A percentile compares a stretch with the other conserved stretches of the same genome.
Conservation (phyloP, 2,329 filamentous ascomycete species). For the Fusarium vanettenii region DNA sequence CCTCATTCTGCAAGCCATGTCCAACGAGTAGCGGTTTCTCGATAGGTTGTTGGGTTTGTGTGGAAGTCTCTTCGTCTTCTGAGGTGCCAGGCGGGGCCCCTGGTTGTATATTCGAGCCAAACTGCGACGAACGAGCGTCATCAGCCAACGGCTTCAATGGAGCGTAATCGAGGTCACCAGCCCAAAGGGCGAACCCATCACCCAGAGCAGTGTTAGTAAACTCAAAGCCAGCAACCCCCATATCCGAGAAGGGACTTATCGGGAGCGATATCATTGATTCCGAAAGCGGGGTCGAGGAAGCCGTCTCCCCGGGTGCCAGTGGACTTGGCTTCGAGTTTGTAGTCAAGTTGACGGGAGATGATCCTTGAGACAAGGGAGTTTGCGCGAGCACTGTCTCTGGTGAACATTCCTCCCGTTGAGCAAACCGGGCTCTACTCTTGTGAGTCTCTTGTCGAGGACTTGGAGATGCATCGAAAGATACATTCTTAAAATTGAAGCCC, state of each 20-base stretch:
- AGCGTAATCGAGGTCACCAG: background rate
- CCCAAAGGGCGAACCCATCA: background rate
- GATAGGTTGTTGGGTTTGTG: background rate
- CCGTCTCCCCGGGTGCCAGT: background rate
- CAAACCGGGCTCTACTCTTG: background rate
- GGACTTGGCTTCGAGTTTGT: background rate
- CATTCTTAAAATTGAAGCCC: slow-evolving; percentile 5
- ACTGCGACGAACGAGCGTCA: background rate
- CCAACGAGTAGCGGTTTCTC: background rate
- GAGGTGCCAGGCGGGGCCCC: background rate
- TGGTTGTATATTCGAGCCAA: no score
- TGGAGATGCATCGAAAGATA: background rate
- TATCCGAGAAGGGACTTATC: background rate
- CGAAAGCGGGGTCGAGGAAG: background rate
- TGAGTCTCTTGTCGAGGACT: background rate
- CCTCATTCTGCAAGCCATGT: background rate
- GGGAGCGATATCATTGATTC: background rate
- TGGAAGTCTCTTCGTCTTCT: background rate
- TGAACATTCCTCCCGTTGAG: background rate
- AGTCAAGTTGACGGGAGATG: background rate
- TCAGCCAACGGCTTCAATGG: no score
- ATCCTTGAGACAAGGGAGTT: background rate
- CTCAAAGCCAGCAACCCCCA: background rate
- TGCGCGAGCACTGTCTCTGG: background rate
- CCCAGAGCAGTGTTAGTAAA: background rate